A percentile compares a stretch with the other conserved stretches of the same genome.
Conservation (phyloP, 2,329 filamentous ascomycete species). For the Aspergillus ustus region DNA sequence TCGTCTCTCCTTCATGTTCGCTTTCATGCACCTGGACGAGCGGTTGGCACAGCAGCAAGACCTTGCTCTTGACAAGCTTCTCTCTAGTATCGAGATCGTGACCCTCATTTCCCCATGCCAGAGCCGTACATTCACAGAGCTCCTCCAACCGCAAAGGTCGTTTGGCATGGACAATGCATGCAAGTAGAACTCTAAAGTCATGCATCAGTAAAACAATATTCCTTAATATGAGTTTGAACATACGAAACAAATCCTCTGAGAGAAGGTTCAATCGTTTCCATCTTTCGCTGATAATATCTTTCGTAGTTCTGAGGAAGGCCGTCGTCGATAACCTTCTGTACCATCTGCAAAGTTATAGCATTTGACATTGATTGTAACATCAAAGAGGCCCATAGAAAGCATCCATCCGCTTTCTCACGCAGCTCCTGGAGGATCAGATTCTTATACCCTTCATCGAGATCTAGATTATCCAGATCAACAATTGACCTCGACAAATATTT, state of each 20-base stretch:
- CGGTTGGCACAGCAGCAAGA: slow-evolving; percentile 3
- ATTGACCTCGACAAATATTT: background rate
- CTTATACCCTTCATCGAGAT: slow-evolving; percentile 1
- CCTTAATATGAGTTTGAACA: too few species aligned
- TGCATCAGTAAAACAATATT: too few species aligned
- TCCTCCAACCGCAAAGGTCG: slow-evolving; percentile 1
- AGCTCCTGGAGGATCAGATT: background rate
- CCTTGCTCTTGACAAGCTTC: slow-evolving; percentile 4
- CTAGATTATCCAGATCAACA: background rate
- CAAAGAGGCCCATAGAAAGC: slow-evolving; percentile 6
- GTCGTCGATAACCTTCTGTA: background rate
- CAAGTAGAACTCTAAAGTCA: background rate
- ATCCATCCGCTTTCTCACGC: slow-evolving; percentile 7
- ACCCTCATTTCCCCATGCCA: background rate
- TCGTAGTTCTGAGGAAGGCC: slow-evolving; percentile 6
- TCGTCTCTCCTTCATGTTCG: background rate
- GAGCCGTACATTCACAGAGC: slow-evolving; percentile 9
- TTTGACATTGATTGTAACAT: slow-evolving; percentile 8
- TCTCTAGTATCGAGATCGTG: slow-evolving; percentile 1
- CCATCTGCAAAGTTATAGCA: slow-evolving; percentile 2
- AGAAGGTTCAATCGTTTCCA: slow-evolving; percentile 4
- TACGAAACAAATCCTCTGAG: background rate
- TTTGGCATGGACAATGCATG: slow-evolving; percentile 5
- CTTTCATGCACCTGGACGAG: slow-evolving; percentile 2
- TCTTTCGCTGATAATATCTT: slow-evolving; percentile 7